Base-by-base conservation (phyloP, 2,329 filamentous ascomycete genomes). In the Pseudogymnoascus sp. region DNA sequence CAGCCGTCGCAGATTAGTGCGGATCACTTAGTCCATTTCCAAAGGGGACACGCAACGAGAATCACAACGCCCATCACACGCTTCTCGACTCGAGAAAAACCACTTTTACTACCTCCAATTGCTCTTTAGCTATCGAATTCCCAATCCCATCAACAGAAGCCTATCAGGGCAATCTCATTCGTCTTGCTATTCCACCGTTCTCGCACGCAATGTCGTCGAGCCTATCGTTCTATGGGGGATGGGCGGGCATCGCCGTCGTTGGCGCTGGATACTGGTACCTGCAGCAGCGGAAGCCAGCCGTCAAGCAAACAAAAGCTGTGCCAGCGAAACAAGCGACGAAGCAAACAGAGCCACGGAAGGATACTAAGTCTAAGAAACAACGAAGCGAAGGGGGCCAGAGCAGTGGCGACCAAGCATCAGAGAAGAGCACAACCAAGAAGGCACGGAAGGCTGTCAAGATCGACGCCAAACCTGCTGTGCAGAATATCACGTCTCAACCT, bases 171-270 rank as follows among this genome's bases (percentile, higher is more conserved):
- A 30, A 50, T 30, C 43, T 50, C 11, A 30, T 30, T n/a, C 22
- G n/a, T 50, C 43, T 50, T 50, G 43, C 15, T 50, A 50, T 50
- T 30, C n/a, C 43, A 50, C 43, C n/a, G 43, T 30, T 50, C 8
- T 11, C 30, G 25, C 25, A 50, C 30, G 43, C 43, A 50, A 50
- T 50, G 43, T 50, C 43, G 43, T 50, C 43, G 43, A 50, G 43
- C 43, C 43, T 50, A 30, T 36, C 57, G 25, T 75, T 74, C 60
- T 68, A 73, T 65, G 72, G 70, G 64, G 74, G 74, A 61, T 76
- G 71, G 70, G 70, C 67, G 58, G 67, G 70, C 36, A 66, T 76
- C 53, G 57, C 73, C 25, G 66, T 68, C 14, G 60, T 71, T 41
- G 65, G 66, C 38, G 72, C 68, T 57, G 64, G 68, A 39, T 73